Conservation (phyloP, 2,329 filamentous ascomycete genomes). For the Botrytis sinoallii region DNA sequence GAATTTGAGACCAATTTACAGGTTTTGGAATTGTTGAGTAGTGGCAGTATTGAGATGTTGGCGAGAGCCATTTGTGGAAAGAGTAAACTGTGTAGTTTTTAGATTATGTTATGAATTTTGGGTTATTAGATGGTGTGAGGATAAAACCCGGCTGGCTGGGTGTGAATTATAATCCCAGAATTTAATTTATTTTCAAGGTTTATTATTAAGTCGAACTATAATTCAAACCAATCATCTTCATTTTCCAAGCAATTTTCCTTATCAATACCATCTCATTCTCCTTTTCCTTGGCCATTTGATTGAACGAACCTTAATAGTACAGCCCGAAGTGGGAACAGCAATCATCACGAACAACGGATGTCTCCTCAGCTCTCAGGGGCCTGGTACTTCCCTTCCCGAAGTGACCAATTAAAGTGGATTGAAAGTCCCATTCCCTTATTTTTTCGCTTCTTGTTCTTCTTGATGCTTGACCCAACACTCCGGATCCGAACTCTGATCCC, state of each 20-base stretch:
- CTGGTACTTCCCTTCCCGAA: neutral
- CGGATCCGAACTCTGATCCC: neutral
- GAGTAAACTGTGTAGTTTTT: constrained; percentile 34
- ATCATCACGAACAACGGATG: neutral
- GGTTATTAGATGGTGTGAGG: neutral
- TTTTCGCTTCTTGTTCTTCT: neutral
- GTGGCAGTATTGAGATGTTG: constrained; percentile 49
- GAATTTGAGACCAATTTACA: constrained; percentile 45
- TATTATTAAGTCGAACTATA: neutral
- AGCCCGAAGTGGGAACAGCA: neutral
- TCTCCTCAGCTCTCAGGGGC: neutral
- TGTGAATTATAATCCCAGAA: neutral
- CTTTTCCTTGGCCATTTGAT: neutral
- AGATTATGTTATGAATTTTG: constrained; percentile 2
- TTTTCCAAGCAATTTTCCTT: neutral
- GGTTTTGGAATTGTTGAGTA: constrained; percentile 53
- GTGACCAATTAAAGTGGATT: neutral
- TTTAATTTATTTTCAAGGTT: neutral
- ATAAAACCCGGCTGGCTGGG: neutral
- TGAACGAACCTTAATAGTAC: neutral
- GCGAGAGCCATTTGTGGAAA: constrained; percentile 48
- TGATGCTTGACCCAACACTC: neutral
- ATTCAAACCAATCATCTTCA: neutral
- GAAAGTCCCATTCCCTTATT: neutral
- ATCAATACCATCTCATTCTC: neutral